A percentile compares a stretch with the other conserved stretches of the same genome.
Evolutionary conservation across 75 land plant genomes (phyloP).

Genomic region (Sequoia sempervirens): DNA sequence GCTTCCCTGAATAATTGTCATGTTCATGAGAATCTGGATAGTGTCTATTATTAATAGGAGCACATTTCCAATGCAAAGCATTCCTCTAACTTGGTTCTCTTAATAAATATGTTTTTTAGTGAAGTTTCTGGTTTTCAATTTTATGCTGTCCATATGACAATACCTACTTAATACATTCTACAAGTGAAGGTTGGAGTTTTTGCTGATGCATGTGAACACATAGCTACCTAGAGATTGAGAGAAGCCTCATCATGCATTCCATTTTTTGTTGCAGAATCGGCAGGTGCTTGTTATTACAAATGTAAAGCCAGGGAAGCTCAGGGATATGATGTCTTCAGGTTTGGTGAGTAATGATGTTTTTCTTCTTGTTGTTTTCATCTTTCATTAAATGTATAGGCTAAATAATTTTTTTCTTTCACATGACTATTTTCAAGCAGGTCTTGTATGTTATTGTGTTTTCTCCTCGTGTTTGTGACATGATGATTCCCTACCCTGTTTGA

Average conservation of each 20-base stretch:
- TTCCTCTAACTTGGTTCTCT: not conserved
- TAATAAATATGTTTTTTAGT: too few relatives aligned
- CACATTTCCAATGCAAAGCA: not conserved
- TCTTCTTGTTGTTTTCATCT: not conserved
- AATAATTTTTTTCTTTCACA: not conserved
- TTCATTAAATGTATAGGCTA: not conserved
- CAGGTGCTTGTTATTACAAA: conserved; percentile 83
- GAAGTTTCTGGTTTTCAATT: not conserved
- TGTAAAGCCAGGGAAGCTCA: conserved; percentile 94
- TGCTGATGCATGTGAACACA: not conserved
- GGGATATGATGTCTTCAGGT: conserved; percentile 93
- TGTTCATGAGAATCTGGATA: not conserved
- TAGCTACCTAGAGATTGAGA: not conserved
- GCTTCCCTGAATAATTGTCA: not conserved
- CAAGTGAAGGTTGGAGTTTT: not conserved
- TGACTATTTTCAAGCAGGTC: conserved; percentile 1
- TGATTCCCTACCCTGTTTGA: not conserved
- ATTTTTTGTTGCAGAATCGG: conserved; percentile 55
- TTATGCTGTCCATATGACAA: not conserved
- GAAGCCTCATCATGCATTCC: not conserved
- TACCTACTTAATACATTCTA: not conserved
- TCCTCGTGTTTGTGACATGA: not conserved
- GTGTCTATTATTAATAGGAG: not conserved
- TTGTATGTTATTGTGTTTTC: not conserved
- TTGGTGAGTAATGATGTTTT: conserved; percentile 44